phyloP scores from a whole-genome alignment of 148 eudicot species.

The Silene latifolia region DNA sequence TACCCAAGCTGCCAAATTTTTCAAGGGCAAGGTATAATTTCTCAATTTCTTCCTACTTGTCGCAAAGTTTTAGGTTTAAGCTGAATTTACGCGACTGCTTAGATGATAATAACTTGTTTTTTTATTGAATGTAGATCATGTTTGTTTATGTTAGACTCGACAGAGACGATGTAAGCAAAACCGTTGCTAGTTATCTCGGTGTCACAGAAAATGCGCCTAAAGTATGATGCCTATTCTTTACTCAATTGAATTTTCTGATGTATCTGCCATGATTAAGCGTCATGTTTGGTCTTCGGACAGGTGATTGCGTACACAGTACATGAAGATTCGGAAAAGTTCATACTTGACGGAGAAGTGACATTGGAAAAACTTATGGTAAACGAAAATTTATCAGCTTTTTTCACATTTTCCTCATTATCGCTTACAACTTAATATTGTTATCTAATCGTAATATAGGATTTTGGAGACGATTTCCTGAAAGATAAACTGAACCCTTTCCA shows the following conservation, averaged over 20 bases:
- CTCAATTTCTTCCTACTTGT: neutral
- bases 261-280: too few relatives aligned
- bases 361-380: conserved; percentile 62
- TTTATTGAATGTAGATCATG: conserved; percentile 49
- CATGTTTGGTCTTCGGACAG: conserved; percentile 28
- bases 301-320: conserved; percentile 64
- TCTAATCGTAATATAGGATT: conserved; percentile 35
- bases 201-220: conserved; percentile 60
- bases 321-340: conserved; percentile 64
- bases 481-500: conserved; percentile 82
- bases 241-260: neutral
- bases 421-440: too few relatives aligned
- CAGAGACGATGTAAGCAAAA: conserved; percentile 78
- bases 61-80: neutral
- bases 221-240: conserved; percentile 31
- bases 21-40: conserved; percentile 74
- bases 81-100: neutral
- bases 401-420: neutral
- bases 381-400: neutral
- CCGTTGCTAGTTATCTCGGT: conserved; percentile 88
- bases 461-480: conserved; percentile 65
- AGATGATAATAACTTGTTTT: neutral
- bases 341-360: conserved; percentile 57
- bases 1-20: conserved; percentile 72
- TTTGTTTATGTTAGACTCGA: conserved; percentile 76